These are phyloP conservation scores for Bacidia gigantensis DNA, from an alignment of 495 filamentous ascomycete species.

Conservation along the genomic window DNA sequence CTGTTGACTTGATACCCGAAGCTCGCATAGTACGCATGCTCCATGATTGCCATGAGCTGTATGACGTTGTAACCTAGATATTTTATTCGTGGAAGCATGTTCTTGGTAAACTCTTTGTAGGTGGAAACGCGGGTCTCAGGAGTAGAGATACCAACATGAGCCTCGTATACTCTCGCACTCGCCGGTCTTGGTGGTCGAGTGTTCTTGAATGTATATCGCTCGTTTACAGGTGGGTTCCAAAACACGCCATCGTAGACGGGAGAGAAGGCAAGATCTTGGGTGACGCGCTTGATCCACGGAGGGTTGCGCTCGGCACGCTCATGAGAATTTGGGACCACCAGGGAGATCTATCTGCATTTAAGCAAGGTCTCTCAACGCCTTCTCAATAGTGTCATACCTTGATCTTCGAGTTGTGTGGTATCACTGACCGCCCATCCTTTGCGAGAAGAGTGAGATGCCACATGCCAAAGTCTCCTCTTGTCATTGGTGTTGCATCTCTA, in stretches of 20 bases:
- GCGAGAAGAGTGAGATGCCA: conserved; percentile 74
- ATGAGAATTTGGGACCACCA: conserved; percentile 57
- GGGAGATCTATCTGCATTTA: conserved; percentile 50
- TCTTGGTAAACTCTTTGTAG: conserved; percentile 92
- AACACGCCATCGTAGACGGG: conserved; percentile 89
- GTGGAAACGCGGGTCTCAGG: conserved; percentile 78
- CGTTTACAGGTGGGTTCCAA: conserved; percentile 76
- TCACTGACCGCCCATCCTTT: conserved; percentile 57
- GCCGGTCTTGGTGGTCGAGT: conserved; percentile 67
- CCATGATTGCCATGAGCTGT: conserved; percentile 98
- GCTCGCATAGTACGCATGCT: conserved; percentile 97
- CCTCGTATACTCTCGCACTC: conserved; percentile 87
- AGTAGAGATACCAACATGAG: conserved; percentile 93
- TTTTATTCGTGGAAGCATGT: conserved; percentile 83
- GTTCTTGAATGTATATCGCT: conserved; percentile 73
- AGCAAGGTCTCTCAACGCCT: background rate
- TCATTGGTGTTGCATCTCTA: conserved; percentile 68
- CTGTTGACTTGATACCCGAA: conserved; percentile 98
- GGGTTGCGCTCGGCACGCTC: conserved; percentile 79
- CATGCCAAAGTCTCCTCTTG: conserved; percentile 68
- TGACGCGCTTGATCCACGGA: conserved; percentile 93
- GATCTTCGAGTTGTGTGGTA: conserved; percentile 86
- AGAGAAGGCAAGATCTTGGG: conserved; percentile 77
- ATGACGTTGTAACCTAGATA: conserved; percentile 92
- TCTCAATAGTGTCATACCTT: conserved; percentile 46